Conservation (phyloP, 228 moss, liverwort and hornwort species). For the Sphagnum magellanicum region DNA sequence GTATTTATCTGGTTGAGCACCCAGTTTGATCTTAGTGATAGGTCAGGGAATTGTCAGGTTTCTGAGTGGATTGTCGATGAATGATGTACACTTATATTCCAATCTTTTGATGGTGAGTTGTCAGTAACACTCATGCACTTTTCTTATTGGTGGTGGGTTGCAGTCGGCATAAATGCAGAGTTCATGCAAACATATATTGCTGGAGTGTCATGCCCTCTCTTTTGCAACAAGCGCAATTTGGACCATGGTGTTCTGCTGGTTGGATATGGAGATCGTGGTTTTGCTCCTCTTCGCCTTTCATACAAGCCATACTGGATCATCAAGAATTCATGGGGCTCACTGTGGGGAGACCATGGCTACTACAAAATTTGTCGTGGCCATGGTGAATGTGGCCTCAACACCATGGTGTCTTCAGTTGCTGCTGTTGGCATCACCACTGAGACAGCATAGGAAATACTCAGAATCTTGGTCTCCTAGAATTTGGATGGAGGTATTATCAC, state of each 20-base stretch:
- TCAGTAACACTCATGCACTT: too few species aligned
- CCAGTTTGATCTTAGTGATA: too few species aligned
- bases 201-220: constrained; percentile 84
- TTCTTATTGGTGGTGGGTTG: not conserved
- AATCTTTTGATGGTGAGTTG: too few species aligned
- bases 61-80: too few species aligned
- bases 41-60: too few species aligned
- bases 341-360: constrained; percentile 85
- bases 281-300: constrained; percentile 66
- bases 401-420: constrained; percentile 92
- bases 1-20: too few species aligned
- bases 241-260: constrained; percentile 93
- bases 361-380: constrained; percentile 92
- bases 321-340: constrained; percentile 89
- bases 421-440: constrained; percentile 14
- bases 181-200: constrained; percentile 95
- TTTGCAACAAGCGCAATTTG: constrained; percentile 78
- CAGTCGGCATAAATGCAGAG: constrained; percentile 90
- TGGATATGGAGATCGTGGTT: constrained; percentile 78
- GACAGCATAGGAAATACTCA: too few species aligned
- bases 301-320: constrained; percentile 97
- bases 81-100: too few species aligned
- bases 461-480: too few species aligned
- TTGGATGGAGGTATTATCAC: too few species aligned
- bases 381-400: constrained; percentile 78